phyloP scores from a whole-genome alignment of 306 rosid species.

The Cyamopsis tetragonoloba region DNA sequence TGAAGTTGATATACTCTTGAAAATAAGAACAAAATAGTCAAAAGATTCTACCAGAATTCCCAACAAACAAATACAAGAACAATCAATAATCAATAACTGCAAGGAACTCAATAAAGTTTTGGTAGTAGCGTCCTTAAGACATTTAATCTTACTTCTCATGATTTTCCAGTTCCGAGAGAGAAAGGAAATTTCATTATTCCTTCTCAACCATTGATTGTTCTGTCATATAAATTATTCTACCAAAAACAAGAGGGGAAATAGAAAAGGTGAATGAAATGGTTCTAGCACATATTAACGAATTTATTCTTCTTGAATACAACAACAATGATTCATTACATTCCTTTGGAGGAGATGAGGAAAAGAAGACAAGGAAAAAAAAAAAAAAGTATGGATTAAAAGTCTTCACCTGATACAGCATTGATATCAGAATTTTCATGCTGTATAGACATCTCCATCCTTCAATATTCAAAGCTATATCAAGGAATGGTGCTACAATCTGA shows the following conservation, averaged over 20 bases:
- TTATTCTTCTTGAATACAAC: neutral
- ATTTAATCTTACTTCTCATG: neutral
- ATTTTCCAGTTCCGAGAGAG: neutral
- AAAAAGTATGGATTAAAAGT: neutral
- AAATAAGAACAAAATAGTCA: neutral
- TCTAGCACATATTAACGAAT: neutral
- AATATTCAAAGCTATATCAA: constrained; percentile 27
- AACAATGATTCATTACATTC: neutral
- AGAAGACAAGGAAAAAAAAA: no score
- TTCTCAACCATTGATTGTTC: neutral
- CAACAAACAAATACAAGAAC: neutral
- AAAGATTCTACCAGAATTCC: neutral
- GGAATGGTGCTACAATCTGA: constrained; percentile 33
- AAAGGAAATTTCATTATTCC: neutral
- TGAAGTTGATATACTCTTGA: neutral
- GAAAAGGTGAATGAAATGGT: neutral
- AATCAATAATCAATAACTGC: neutral
- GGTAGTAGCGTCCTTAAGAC: neutral
- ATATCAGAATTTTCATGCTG: constrained; percentile 43
- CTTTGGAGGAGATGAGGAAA: neutral
- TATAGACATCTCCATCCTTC: constrained; percentile 53
- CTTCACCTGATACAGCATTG: constrained; percentile 46
- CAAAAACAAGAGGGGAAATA: neutral
- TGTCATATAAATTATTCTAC: neutral
- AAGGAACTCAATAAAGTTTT: neutral